Percentiles rank a stretch among this genome's conserved stretches.
phyloP scores from a whole-genome alignment of 2,329 filamentous ascomycete species.

The Cladosporium austrohemisphaericum region DNA sequence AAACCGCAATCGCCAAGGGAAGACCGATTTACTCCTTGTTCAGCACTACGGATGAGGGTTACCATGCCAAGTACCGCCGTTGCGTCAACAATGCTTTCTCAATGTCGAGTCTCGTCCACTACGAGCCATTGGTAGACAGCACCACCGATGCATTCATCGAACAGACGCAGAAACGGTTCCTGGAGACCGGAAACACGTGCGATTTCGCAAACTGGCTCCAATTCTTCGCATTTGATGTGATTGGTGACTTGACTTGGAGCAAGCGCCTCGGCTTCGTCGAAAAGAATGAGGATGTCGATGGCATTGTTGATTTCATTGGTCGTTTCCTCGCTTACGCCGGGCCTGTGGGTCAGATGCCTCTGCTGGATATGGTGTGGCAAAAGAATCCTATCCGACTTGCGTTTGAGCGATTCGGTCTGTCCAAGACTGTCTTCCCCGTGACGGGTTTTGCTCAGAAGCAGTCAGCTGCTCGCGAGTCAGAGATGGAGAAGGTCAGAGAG shows the following conservation, averaged over 20 bases:
- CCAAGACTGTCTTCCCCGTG: constrained; percentile 67
- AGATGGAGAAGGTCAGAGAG: constrained; percentile 47
- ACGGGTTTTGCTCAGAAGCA: constrained; percentile 67
- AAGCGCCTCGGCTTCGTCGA: constrained; percentile 74
- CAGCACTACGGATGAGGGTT: constrained; percentile 69
- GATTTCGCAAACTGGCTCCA: constrained; percentile 72
- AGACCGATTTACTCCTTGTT: constrained; percentile 68
- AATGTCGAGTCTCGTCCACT: constrained; percentile 72
- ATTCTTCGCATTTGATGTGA: constrained; percentile 79
- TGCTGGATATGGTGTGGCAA: constrained; percentile 64
- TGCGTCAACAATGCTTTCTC: constrained; percentile 73
- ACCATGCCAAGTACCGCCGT: constrained; percentile 70
- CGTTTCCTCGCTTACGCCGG: constrained; percentile 68
- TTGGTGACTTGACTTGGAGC: constrained; percentile 72
- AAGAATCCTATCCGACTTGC: constrained; percentile 73
- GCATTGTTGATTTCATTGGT: constrained; percentile 63
- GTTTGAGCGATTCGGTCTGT: constrained; percentile 62
- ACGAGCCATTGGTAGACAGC: constrained; percentile 75
- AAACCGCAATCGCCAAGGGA: constrained; percentile 68
- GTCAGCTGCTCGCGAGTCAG: constrained; percentile 60
- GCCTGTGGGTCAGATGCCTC: constrained; percentile 68
- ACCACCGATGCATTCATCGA: constrained; percentile 67
- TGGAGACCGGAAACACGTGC: constrained; percentile 45
- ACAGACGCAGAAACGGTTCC: constrained; percentile 43
- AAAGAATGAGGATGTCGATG: constrained; percentile 69